phyloP scores from a whole-genome alignment of 495 filamentous ascomycete genomes.

The Aspergillus heteromorphus region DNA sequence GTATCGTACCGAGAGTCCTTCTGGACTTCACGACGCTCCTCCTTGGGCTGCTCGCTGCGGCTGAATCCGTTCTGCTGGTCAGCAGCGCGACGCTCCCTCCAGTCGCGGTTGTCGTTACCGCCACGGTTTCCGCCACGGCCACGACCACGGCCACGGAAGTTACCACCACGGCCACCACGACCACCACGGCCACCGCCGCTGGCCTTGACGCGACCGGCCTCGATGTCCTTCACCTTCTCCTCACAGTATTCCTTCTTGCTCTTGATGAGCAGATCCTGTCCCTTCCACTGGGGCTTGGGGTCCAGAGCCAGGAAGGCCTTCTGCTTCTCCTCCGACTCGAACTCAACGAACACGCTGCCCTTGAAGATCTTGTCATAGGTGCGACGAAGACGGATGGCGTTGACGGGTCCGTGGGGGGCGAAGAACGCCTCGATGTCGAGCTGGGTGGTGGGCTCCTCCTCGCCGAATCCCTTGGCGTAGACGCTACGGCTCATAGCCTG shows the following conservation, averaged over 20 bases:
- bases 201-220: conserved; percentile 61
- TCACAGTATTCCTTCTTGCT: conserved; percentile 84
- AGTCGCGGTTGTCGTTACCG: conserved; percentile 53
- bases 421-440: conserved; percentile 93
- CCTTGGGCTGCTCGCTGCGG: conserved; percentile 7
- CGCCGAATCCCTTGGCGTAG: conserved; percentile 86
- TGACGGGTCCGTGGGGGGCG: conserved; percentile 68
- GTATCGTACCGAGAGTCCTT: conserved; percentile 47
- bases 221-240: conserved; percentile 70
- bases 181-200: conserved; percentile 31
- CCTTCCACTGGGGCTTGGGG: conserved; percentile 78
- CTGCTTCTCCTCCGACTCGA: conserved; percentile 65
- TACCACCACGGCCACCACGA: conserved; percentile 23
- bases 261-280: conserved; percentile 64
- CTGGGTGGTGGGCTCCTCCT: conserved; percentile 71
- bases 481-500: conserved; percentile 55
- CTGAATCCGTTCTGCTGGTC: conserved; percentile 61
- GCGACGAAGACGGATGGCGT: conserved; percentile 84
- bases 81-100: conserved; percentile 61
- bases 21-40: conserved; percentile 24
- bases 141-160: conserved; percentile 25
- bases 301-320: conserved; percentile 72
- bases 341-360: conserved; percentile 93
- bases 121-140: conserved; percentile 26
- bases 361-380: conserved; percentile 68